Evolutionary conservation across 2,329 filamentous ascomycete species (phyloP), one percentile per base, ranked within the genome.

Genomic region (Beauveria medogensis): DNA sequence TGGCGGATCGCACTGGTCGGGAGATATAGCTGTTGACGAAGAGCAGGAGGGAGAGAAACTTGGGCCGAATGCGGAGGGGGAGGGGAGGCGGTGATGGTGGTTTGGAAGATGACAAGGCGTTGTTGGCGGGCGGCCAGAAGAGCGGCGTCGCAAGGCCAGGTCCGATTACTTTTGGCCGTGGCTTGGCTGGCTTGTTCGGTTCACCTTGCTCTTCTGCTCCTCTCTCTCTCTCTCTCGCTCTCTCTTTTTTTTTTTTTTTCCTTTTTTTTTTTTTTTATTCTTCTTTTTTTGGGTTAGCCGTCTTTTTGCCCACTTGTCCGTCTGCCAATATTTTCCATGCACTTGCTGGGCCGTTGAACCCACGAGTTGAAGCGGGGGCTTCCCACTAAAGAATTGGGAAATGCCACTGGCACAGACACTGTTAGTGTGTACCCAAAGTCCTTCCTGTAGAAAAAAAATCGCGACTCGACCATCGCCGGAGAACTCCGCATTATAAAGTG

Each of bases 21-120:
- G 55, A 64, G 63, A 64, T 64, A 65, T 63, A 65, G 65, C 50
- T 51, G 46, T 58, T 58, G 55, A 62, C 59, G 55, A 55, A 55
- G 37, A 60, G 46, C 55, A 58, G 62, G 66, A 34, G 20, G 41
- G 46, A 34, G 14, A 57, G 14, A 30, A 37, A 47, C 20, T 66
- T 61, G 55, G 65, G 69, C 70, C 70, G 70, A 72, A 65, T 71
- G 69, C 70, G 70, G 70, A 70, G 70, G 51, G 47, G 56, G 62
- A 46, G 63, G 55, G 59, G 57, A 63, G 52, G 61, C 56, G 53
- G 44, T 60, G 57, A 62, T 58, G 63, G 65, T 67, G 53, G 65
- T 63, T 63, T 65, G 47, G 14, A 43, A 51, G 58, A 60, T 60
- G 58, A 48, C 58, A 53, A 60, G 58, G 51, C 58, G 50, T 48